Conservation (phyloP, 2,329 filamentous ascomycete species). For the Alternaria gaisen region DNA sequence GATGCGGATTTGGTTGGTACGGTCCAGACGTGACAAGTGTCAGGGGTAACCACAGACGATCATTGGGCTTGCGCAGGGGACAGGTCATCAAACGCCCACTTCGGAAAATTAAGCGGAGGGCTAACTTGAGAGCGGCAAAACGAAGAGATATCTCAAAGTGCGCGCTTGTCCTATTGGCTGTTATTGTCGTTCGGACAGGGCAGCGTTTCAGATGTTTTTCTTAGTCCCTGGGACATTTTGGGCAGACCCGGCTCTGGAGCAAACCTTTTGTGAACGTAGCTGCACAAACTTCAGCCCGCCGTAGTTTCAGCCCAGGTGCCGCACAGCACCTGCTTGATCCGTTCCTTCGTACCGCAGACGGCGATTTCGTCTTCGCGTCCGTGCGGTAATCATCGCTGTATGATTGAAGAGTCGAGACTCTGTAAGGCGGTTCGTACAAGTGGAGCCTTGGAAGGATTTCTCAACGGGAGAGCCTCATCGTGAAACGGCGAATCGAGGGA, state of each 20-base stretch:
- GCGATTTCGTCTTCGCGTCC: slow-evolving; percentile 24
- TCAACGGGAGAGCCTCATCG: slow-evolving; percentile 22
- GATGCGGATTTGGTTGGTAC: slow-evolving; percentile 25
- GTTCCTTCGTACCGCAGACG: not conserved
- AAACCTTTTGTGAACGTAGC: slow-evolving; percentile 24
- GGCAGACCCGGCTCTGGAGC: slow-evolving; percentile 13
- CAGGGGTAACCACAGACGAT: slow-evolving; percentile 34
- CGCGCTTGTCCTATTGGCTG: slow-evolving; percentile 24
- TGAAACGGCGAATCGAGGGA: slow-evolving; percentile 29
- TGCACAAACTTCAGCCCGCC: slow-evolving; percentile 25
- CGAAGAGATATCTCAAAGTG: slow-evolving; percentile 9
- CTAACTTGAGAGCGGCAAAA: slow-evolving; percentile 26
- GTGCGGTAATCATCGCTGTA: slow-evolving; percentile 18
- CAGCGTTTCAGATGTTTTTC: slow-evolving; percentile 32
- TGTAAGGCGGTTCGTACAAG: slow-evolving; percentile 17
- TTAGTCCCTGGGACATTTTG: slow-evolving; percentile 26
- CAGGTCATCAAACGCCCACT: slow-evolving; percentile 27
- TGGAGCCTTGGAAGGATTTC: slow-evolving; percentile 9
- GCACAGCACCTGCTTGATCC: slow-evolving; percentile 25
- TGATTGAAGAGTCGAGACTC: slow-evolving; percentile 30
- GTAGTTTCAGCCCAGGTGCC: slow-evolving; percentile 27
- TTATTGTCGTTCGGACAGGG: slow-evolving; percentile 18
- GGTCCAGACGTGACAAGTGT: slow-evolving; percentile 25
- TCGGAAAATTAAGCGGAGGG: slow-evolving; percentile 24
- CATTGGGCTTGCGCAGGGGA: slow-evolving; percentile 36